These are phyloP conservation scores for Orychophragmus violaceus DNA, from an alignment of 345 rosid species.

Conservation along the genomic window DNA sequence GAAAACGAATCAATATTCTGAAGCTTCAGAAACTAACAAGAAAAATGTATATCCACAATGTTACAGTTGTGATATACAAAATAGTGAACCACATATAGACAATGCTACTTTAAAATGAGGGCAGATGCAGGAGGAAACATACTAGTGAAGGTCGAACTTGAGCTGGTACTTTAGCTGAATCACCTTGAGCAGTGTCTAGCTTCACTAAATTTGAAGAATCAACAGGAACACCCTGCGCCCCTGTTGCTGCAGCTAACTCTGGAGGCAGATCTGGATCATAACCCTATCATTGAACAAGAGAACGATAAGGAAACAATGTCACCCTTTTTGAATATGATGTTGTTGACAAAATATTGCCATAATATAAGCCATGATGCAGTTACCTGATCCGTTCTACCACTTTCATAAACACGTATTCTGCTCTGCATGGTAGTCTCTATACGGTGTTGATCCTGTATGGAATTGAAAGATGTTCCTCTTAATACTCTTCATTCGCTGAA, in stretches of 20 bases:
- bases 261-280: conserved; percentile 98
- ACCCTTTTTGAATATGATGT: not conserved
- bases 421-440: conserved; percentile 94
- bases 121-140: conserved; percentile 33
- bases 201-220: conserved; percentile 53
- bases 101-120: not conserved
- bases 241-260: conserved; percentile 94
- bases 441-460: conserved; percentile 78
- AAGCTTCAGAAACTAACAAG: conserved; percentile 1
- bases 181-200: conserved; percentile 56
- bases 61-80: not conserved
- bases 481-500: conserved; percentile 19
- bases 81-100: conserved; percentile 1
- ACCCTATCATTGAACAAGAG: conserved; percentile 43
- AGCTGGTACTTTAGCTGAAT: conserved; percentile 47
- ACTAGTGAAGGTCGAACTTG: conserved; percentile 74
- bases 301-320: conserved; percentile 8
- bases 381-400: conserved; percentile 93
- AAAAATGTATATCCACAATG: not conserved
- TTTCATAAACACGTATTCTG: conserved; percentile 97
- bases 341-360: not conserved
- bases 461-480: conserved; percentile 18
- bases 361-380: conserved; percentile 5
- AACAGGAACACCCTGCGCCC: conserved; percentile 55
- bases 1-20: conserved; percentile 13